Base-by-base conservation (phyloP, 2,329 filamentous ascomycete genomes). In the Venturia effusa region DNA sequence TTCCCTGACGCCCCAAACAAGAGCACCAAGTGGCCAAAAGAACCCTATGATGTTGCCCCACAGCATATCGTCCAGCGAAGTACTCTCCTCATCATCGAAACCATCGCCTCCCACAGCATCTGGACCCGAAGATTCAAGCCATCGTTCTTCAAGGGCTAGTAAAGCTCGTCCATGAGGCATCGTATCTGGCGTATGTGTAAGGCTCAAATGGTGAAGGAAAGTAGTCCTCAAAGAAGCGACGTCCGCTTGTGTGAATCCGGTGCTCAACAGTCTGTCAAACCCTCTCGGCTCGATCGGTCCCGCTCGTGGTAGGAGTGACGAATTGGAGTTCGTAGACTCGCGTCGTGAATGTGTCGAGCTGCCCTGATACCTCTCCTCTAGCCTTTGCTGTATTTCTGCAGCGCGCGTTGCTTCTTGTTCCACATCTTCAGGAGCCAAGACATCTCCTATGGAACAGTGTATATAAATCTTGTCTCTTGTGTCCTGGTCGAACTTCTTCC, bases 11-110 rank as follows among this genome's bases (percentile, higher is more conserved):
- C 95, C 78, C 91, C 92, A 97, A 62, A 88, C 86, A 64, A 93
- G 79, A 70, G 90, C 92, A 0, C 90, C 93, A 11, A 97, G 75
- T 4, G 94, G 94, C 85, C 93, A 97, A 74, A 99, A 89, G 79
- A 97, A 99, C 0, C 94, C 94, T 70, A 94, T 89, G 65, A 95
- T 79, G 74, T 94, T 90, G 4, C 92, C 94, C 76, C 88, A 89
- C 65, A 97, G 81, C 78, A 97, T 84, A 70, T 95, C 88, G 71
- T 97, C 93, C 55, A 96, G 78, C 13, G 89, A 82, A 0, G 84
- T 86, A 59, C 81, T 80, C 57, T 81, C 76, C 32, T 76, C 78
- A 19, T 72, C 70, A 51, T 75, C 74, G 0, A 68, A 72, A 4
- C 74, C 73, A 32, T 71, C 71, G 13, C 70, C 72, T n/a, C 73